These are phyloP conservation scores for Ploettnerulaceae sp. DNA, from an alignment of 2,329 filamentous ascomycete species.

Conservation along the genomic window DNA sequence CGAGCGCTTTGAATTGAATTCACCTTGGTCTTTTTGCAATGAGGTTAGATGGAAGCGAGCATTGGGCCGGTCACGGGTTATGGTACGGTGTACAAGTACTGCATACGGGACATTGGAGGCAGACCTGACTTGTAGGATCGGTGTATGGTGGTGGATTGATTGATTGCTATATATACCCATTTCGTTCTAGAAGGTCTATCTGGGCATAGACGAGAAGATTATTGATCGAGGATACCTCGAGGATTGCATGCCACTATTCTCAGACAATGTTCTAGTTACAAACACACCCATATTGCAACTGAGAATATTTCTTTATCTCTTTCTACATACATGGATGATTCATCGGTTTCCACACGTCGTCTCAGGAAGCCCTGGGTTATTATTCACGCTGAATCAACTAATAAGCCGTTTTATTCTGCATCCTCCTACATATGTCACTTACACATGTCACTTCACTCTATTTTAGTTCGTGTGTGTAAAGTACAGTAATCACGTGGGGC, in stretches of 20 bases:
- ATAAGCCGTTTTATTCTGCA: no score
- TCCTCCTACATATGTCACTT: neutral
- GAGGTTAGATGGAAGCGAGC: conserved; percentile 7
- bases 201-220: neutral
- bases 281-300: no score
- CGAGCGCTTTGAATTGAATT: conserved; percentile 1
- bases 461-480: no score
- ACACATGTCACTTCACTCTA: no score
- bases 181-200: conserved; percentile 8
- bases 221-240: conserved; percentile 1
- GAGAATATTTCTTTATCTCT: no score
- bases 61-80: conserved; percentile 16
- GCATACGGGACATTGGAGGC: no score
- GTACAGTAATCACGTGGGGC: conserved; percentile 4
- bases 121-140: conserved; percentile 19
- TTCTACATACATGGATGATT: no score
- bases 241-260: no score
- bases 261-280: no score
- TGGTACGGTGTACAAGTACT: conserved; percentile 17
- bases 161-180: conserved; percentile 20
- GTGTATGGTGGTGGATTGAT: conserved; percentile 14
- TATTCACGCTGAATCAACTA: no score
- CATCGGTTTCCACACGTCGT: no score
- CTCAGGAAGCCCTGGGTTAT: no score
- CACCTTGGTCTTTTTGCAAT: neutral